Conservation (phyloP, 768 basidiomycete genomes). For the Tylopilus subfusipes region DNA sequence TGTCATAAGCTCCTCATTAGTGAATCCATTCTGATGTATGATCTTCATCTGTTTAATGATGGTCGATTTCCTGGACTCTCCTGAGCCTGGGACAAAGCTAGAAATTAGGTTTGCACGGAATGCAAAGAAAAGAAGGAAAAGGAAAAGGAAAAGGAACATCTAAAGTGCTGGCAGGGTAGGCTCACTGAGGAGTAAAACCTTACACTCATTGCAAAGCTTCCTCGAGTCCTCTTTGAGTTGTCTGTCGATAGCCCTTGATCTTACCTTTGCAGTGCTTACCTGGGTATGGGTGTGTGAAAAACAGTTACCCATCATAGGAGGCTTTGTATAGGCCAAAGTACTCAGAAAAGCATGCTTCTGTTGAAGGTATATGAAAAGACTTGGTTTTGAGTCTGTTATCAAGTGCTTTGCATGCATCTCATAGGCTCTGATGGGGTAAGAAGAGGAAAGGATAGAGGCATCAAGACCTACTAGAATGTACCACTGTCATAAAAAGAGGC, state of each 20-base stretch:
- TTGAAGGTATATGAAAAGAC: too few species aligned
- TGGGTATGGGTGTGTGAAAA: slow-evolving; percentile 49
- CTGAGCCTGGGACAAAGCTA: slow-evolving; percentile 60
- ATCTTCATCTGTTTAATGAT: slow-evolving; percentile 99
- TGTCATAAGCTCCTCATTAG: slow-evolving; percentile 66
- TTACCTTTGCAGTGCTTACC: slow-evolving; percentile 56
- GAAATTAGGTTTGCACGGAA: too few species aligned
- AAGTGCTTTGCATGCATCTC: too few species aligned
- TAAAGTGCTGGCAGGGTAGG: slow-evolving; percentile 10
- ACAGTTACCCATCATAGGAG: slow-evolving; percentile 81
- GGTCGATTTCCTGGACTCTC: slow-evolving; percentile 92
- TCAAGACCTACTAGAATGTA: too few species aligned
- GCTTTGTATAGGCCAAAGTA: too few species aligned
- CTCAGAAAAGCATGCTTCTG: too few species aligned
- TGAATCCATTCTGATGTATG: slow-evolving; percentile 91
- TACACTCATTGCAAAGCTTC: slow-evolving; percentile 83
- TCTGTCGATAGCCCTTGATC: slow-evolving; percentile 75
- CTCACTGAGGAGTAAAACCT: slow-evolving; percentile 88
- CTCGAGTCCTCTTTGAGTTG: slow-evolving; percentile 83
- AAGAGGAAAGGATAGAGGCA: too few species aligned
- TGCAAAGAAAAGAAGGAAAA: neutral
- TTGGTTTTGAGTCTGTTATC: too few species aligned
- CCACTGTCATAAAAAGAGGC: too few species aligned
- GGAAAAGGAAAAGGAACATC: slow-evolving; percentile 9
- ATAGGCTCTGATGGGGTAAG: too few species aligned